Percentiles rank a stretch among this genome's conserved stretches.
Conservation (phyloP, 1,284 basidiomycete genomes). For the Naganishia sp. region DNA sequence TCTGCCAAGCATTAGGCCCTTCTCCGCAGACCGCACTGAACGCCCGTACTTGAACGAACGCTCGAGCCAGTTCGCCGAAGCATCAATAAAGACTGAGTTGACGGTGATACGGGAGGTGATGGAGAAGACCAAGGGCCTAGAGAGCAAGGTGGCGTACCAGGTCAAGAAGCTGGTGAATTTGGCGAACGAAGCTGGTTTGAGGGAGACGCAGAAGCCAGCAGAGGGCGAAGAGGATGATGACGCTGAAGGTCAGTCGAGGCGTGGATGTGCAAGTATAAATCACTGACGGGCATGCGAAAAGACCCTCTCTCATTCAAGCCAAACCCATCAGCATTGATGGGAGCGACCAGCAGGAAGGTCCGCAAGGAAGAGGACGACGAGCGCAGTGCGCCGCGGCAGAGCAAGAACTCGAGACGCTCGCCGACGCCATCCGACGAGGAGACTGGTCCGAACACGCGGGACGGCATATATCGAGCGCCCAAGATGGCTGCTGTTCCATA, state of each 20-base stretch:
- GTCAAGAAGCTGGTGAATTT: constrained; percentile 86
- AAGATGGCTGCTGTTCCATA: constrained; percentile 91
- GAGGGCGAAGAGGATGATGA: constrained; percentile 27
- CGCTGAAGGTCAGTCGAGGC: constrained; percentile 34
- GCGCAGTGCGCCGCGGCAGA: constrained; percentile 24
- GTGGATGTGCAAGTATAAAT: neutral
- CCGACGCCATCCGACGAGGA: constrained; percentile 41
- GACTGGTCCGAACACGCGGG: constrained; percentile 44
- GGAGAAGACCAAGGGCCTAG: constrained; percentile 62
- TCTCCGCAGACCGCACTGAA: constrained; percentile 19
- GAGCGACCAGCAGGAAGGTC: constrained; percentile 37
- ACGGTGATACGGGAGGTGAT: constrained; percentile 57
- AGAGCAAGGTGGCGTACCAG: constrained; percentile 87
- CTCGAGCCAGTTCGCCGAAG: constrained; percentile 6
- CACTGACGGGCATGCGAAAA: constrained; percentile 46
- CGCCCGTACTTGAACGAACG: constrained; percentile 1
- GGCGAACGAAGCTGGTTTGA: constrained; percentile 58
- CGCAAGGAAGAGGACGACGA: constrained; percentile 47
- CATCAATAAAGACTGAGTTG: constrained; percentile 45
- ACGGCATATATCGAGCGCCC: constrained; percentile 84
- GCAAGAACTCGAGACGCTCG: constrained; percentile 32
- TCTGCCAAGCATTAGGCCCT: constrained; percentile 21
- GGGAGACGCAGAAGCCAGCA: constrained; percentile 43
- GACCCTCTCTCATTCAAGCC: constrained; percentile 89
- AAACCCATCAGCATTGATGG: constrained; percentile 62